Percentiles rank a stretch among this genome's conserved stretches.
Conservation (phyloP, 768 basidiomycete genomes). For the Botryobasidium botryosum region DNA sequence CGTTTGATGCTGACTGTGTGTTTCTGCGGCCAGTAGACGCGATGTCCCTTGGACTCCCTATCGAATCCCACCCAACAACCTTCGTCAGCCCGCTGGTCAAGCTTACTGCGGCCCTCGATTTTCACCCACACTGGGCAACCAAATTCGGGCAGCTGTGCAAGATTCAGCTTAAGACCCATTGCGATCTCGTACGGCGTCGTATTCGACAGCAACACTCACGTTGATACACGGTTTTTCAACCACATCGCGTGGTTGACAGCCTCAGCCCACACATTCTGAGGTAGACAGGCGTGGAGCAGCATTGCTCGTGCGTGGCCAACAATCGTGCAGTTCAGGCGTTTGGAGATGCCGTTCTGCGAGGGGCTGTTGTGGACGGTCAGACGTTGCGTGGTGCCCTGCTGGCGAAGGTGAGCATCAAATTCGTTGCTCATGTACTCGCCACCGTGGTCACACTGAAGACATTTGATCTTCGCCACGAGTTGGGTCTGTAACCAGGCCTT, state of each 20-base stretch:
- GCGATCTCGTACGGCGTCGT: slow-evolving; percentile 1
- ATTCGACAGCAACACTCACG: neutral
- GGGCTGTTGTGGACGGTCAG: slow-evolving; percentile 18
- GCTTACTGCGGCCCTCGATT: neutral
- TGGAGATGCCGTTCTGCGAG: slow-evolving; percentile 19
- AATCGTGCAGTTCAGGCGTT: slow-evolving; percentile 18
- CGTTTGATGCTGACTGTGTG: neutral
- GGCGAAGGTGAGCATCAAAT: slow-evolving; percentile 4
- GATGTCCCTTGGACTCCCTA: neutral
- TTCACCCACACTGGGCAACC: slow-evolving; percentile 4
- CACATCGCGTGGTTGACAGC: slow-evolving; percentile 2
- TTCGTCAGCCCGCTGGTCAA: neutral
- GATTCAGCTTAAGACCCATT: slow-evolving; percentile 3
- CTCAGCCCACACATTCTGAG: slow-evolving; percentile 7
- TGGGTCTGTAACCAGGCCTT: too few species aligned
- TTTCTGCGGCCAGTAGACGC: slow-evolving; percentile 1
- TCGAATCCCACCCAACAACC: slow-evolving; percentile 7
- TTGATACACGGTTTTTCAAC: neutral
- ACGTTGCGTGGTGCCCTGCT: slow-evolving; percentile 16
- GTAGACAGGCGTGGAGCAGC: slow-evolving; percentile 15
- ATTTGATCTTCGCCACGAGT: neutral
- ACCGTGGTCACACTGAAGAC: slow-evolving; percentile 16
- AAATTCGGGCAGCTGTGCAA: slow-evolving; percentile 1
- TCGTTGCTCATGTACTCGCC: slow-evolving; percentile 11
- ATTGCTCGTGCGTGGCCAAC: slow-evolving; percentile 16